Conservation (phyloP, 2,329 filamentous ascomycete species). For the Paraphoma chrysanthemicola region DNA sequence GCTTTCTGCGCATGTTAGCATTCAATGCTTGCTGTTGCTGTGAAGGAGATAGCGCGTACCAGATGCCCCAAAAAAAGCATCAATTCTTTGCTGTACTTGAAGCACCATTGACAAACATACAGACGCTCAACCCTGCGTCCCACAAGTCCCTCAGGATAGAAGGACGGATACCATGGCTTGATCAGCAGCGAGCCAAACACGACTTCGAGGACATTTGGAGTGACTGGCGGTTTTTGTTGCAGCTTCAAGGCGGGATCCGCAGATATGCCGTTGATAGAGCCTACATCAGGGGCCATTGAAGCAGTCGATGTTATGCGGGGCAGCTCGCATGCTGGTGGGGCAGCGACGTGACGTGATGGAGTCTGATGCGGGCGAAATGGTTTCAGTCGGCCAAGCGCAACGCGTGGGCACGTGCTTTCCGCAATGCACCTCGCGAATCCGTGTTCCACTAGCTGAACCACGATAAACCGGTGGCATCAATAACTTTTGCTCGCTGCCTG, state of each 20-base stretch:
- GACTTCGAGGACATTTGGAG: slow-evolving; percentile 85
- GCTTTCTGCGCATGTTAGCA: slow-evolving; percentile 46
- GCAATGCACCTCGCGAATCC: background rate
- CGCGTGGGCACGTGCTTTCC: slow-evolving; percentile 15
- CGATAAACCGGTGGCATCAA: no score
- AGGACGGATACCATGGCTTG: slow-evolving; percentile 90
- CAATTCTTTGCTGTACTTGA: slow-evolving; percentile 79
- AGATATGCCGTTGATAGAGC: slow-evolving; percentile 24
- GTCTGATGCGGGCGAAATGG: background rate
- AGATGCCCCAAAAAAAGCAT: slow-evolving; percentile 57
- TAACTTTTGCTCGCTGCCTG: no score
- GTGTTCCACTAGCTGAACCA: no score
- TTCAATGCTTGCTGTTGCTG: background rate
- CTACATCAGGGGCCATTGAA: slow-evolving; percentile 33
- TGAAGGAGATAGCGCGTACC: slow-evolving; percentile 9
- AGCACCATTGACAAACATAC: slow-evolving; percentile 91
- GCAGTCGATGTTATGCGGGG: slow-evolving; percentile 2
- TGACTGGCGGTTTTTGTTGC: slow-evolving; percentile 42
- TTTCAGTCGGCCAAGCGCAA: slow-evolving; percentile 4
- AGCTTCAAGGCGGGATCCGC: slow-evolving; percentile 14
- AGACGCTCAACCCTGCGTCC: slow-evolving; percentile 60
- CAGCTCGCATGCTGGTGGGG: slow-evolving; percentile 11
- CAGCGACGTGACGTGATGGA: slow-evolving; percentile 7
- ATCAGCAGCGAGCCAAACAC: slow-evolving; percentile 85
- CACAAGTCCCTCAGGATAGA: slow-evolving; percentile 74